Conservation (phyloP, 108 stramenopile species). For the Nitzschia sp. region DNA sequence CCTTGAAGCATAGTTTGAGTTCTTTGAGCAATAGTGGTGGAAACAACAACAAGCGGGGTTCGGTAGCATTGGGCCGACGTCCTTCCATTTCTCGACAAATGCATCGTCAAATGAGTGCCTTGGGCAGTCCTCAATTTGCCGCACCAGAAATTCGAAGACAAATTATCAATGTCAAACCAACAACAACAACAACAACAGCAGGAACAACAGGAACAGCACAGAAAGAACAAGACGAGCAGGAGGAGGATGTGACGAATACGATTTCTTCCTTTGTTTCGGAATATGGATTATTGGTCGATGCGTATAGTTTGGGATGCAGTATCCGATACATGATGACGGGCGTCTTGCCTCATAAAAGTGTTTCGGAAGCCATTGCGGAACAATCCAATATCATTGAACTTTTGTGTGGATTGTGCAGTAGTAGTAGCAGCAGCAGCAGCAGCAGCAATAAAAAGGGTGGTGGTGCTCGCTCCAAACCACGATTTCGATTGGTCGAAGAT, state of each 20-base stretch:
- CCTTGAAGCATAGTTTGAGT: not conserved
- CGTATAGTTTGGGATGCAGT: slow-evolving; percentile 65
- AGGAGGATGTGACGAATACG: slow-evolving; percentile 31
- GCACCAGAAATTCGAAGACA: slow-evolving; percentile 23
- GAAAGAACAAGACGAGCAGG: too few species aligned
- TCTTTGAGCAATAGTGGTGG: too few species aligned
- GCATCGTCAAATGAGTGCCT: slow-evolving; percentile 42
- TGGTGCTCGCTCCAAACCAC: not conserved
- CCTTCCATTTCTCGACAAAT: not conserved
- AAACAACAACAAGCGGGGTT: not conserved
- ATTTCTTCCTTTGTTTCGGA: slow-evolving; percentile 46
- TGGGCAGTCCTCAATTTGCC: slow-evolving; percentile 54
- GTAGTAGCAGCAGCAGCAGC: too few species aligned
- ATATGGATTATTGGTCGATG: slow-evolving; percentile 76
- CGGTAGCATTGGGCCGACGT: not conserved
- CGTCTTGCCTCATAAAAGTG: slow-evolving; percentile 44
- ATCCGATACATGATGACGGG: slow-evolving; percentile 71
- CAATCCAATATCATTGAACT: not conserved
- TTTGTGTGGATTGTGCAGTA: not conserved
- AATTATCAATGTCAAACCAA: slow-evolving; percentile 1
- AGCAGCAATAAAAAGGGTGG: not conserved
- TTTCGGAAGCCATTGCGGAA: slow-evolving; percentile 41
- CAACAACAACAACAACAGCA: not conserved
- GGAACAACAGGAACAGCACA: not conserved
- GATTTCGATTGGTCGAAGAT: slow-evolving; percentile 18